Percentiles rank a stretch among this genome's conserved stretches.
Conservation (phyloP, 108 stramenopile species). For the Cyclostephanos tholiformis region DNA sequence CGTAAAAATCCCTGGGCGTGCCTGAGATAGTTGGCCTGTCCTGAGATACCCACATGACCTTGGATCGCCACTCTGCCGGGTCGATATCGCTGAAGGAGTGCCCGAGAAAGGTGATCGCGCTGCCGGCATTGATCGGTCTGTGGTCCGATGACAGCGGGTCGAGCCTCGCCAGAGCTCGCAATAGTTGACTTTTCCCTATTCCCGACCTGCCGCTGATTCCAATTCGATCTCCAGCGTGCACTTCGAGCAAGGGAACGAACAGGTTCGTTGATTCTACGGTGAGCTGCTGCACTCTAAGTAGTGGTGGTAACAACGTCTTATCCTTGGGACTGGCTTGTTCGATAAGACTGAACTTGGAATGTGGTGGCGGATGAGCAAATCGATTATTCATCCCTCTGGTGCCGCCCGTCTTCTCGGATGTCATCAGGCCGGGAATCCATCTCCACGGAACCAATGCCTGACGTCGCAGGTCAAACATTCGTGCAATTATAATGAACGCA, state of each 20-base stretch:
- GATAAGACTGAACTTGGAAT: background rate
- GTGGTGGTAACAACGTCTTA: background rate
- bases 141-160: slow-evolving; percentile 11
- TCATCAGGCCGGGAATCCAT: background rate
- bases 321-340: background rate
- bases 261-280: slow-evolving; percentile 28
- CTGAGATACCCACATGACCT: slow-evolving; percentile 55
- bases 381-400: background rate
- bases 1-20: slow-evolving; percentile 44
- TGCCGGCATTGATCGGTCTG: background rate
- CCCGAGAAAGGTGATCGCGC: slow-evolving; percentile 7
- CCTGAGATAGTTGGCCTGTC: slow-evolving; percentile 44
- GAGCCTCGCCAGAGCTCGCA: slow-evolving; percentile 34
- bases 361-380: background rate
- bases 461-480: slow-evolving; percentile 21
- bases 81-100: slow-evolving; percentile 1
- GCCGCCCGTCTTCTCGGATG: background rate
- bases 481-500: slow-evolving; percentile 18
- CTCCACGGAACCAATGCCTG: slow-evolving; percentile 19
- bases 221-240: slow-evolving; percentile 15
- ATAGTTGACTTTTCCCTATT: slow-evolving; percentile 48
- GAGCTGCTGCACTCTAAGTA: slow-evolving; percentile 27
- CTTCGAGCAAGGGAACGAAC: slow-evolving; percentile 7
- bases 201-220: slow-evolving; percentile 40
- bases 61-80: slow-evolving; percentile 38